phyloP scores from a whole-genome alignment of 23 red algal genomes.

The Gracilaria gracilis region DNA sequence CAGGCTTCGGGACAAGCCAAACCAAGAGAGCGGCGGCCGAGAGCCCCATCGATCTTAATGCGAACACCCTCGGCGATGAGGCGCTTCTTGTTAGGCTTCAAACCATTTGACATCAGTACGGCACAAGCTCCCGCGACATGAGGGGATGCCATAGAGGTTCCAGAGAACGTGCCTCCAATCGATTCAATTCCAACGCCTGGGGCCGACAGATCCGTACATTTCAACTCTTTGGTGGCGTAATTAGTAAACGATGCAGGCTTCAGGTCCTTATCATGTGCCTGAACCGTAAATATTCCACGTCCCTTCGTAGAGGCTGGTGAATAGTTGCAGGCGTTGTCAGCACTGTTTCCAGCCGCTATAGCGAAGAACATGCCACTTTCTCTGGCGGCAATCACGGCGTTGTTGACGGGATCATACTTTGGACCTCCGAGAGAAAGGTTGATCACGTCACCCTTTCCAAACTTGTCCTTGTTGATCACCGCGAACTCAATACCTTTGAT shows the following conservation, averaged over 20 bases:
- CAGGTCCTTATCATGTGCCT: constrained; percentile 15
- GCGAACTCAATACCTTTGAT: constrained; percentile 31
- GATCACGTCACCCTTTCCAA: constrained; percentile 39
- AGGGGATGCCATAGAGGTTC: constrained; percentile 40
- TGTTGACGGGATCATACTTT: constrained; percentile 24
- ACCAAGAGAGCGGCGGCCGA: constrained; percentile 17
- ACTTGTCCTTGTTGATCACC: constrained; percentile 3
- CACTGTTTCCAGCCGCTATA: constrained; percentile 46
- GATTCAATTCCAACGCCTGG: constrained; percentile 24
- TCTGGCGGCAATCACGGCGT: constrained; percentile 4
- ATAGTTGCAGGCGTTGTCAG: constrained; percentile 22
- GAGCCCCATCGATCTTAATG: constrained; percentile 19
- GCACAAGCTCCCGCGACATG: constrained; percentile 48
- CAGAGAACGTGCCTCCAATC: neutral
- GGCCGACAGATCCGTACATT: constrained; percentile 37
- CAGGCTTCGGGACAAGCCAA: neutral
- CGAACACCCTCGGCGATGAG: constrained; percentile 17
- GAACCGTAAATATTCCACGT: constrained; percentile 12
- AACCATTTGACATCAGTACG: constrained; percentile 24
- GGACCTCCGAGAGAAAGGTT: constrained; percentile 40
- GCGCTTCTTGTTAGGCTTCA: neutral
- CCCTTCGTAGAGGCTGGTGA: constrained; percentile 26
- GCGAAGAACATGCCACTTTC: constrained; percentile 29
- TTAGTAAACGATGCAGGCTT: constrained; percentile 1
- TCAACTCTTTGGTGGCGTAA: neutral